Percentiles rank a stretch among this genome's conserved stretches.
Evolutionary conservation across 1,139 yeast genomes (phyloP).

Genomic region (Protomyces gravidus): DNA sequence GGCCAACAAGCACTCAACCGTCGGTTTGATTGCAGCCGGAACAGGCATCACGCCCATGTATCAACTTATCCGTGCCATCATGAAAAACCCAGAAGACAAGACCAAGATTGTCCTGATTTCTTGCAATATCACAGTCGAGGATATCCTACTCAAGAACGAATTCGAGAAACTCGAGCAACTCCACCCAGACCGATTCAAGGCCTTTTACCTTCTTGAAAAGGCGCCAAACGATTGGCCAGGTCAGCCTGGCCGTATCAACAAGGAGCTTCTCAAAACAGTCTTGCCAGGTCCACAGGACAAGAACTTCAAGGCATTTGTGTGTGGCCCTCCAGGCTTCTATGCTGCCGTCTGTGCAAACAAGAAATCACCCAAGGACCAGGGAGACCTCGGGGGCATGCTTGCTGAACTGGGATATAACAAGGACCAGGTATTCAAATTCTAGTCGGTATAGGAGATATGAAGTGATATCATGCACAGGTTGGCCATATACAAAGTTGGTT

Average conservation of each 20-base stretch:
- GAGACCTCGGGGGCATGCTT: constrained; percentile 83
- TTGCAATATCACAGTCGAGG: constrained; percentile 72
- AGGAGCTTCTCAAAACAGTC: constrained; percentile 57
- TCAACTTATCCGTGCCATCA: constrained; percentile 70
- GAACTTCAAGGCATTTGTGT: constrained; percentile 68
- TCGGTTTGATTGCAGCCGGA: constrained; percentile 79
- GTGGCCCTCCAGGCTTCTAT: constrained; percentile 76
- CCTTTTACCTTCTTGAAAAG: constrained; percentile 76
- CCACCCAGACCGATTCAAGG: constrained; percentile 69
- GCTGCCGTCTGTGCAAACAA: constrained; percentile 82
- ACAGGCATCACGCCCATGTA: constrained; percentile 88
- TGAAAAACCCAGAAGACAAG: constrained; percentile 72
- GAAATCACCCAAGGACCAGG: constrained; percentile 85
- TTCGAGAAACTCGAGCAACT: constrained; percentile 61
- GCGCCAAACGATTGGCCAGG: constrained; percentile 53
- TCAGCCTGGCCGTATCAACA: constrained; percentile 63
- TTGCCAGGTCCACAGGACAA: constrained; percentile 56
- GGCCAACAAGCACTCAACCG: constrained; percentile 73
- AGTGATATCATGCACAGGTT: too few relatives aligned
- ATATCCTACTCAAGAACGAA: constrained; percentile 72
- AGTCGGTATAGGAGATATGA: too few relatives aligned
- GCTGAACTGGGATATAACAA: constrained; percentile 82
- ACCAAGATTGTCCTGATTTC: constrained; percentile 76
- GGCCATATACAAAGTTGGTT: too few relatives aligned
- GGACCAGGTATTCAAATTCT: constrained; percentile 87